These are phyloP conservation scores for Podaxis sp. DNA, from an alignment of 768 basidiomycete genomes.

Conservation along the genomic window DNA sequence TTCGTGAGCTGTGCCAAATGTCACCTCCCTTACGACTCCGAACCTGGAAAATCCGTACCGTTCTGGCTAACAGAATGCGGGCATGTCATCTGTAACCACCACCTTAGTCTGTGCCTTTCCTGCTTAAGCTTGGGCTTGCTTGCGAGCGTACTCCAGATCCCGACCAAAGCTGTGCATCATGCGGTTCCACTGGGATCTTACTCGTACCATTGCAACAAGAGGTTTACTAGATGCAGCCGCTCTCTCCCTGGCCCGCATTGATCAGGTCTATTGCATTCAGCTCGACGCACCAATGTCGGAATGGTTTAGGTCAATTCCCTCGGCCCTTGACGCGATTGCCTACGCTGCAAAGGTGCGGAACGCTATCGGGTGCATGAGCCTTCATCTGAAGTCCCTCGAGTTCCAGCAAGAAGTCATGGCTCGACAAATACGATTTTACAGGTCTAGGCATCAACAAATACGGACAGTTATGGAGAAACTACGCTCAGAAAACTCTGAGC, in stretches of 20 bases:
- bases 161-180: constrained; percentile 75
- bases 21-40: constrained; percentile 60
- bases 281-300: constrained; percentile 80
- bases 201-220: constrained; percentile 73
- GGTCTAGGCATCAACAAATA: constrained; percentile 55
- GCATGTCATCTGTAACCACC: constrained; percentile 82
- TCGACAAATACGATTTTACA: constrained; percentile 64
- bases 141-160: constrained; percentile 43
- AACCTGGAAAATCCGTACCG: constrained; percentile 58
- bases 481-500: constrained; percentile 48
- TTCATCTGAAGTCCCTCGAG: constrained; percentile 32
- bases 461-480: constrained; percentile 51
- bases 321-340: constrained; percentile 61
- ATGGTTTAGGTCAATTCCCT: constrained; percentile 72
- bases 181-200: constrained; percentile 62
- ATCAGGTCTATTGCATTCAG: constrained; percentile 33
- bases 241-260: background rate
- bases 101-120: constrained; percentile 59
- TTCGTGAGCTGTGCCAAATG: constrained; percentile 74
- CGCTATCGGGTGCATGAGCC: background rate
- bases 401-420: constrained; percentile 81
- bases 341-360: constrained; percentile 61
- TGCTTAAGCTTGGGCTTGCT: background rate
- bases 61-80: constrained; percentile 92
- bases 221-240: constrained; percentile 39